phyloP scores from a whole-genome alignment of 768 basidiomycete species.

The Russula dissimulans region DNA sequence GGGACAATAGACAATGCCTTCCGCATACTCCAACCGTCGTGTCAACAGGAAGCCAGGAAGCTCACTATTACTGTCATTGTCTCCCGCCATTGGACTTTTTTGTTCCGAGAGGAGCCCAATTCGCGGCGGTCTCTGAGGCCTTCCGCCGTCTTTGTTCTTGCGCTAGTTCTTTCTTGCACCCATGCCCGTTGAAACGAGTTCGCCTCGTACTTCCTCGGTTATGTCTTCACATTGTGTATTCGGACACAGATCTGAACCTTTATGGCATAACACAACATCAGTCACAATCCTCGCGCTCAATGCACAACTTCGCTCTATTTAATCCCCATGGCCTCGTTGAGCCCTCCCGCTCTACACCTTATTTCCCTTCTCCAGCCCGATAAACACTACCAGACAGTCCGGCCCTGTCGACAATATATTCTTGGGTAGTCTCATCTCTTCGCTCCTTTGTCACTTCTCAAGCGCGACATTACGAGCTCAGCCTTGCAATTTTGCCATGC shows the following conservation, averaged over 20 bases:
- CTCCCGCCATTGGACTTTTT: too few relatives aligned
- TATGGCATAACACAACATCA: too few relatives aligned
- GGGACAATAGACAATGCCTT: too few relatives aligned
- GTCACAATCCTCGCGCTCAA: too few relatives aligned
- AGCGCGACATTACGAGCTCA: background rate
- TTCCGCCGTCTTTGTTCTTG: too few relatives aligned
- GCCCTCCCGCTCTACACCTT: background rate
- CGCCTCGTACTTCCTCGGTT: too few relatives aligned
- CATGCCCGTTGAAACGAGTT: too few relatives aligned
- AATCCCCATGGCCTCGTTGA: background rate
- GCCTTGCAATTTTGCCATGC: background rate
- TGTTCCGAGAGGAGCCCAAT: too few relatives aligned
- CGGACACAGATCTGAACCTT: too few relatives aligned
- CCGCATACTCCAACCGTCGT: background rate
- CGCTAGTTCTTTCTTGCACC: too few relatives aligned
- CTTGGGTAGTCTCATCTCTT: conserved; percentile 7
- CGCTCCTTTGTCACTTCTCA: background rate
- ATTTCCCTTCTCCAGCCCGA: background rate
- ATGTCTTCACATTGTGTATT: too few relatives aligned
- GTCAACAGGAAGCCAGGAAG: background rate
- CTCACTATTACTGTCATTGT: background rate
- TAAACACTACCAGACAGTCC: background rate
- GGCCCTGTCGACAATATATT: background rate
- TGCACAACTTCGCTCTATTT: background rate
- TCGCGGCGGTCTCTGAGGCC: too few relatives aligned